Base-by-base conservation (phyloP, 2,329 filamentous ascomycete genomes). In the Sarocladium strictum region DNA sequence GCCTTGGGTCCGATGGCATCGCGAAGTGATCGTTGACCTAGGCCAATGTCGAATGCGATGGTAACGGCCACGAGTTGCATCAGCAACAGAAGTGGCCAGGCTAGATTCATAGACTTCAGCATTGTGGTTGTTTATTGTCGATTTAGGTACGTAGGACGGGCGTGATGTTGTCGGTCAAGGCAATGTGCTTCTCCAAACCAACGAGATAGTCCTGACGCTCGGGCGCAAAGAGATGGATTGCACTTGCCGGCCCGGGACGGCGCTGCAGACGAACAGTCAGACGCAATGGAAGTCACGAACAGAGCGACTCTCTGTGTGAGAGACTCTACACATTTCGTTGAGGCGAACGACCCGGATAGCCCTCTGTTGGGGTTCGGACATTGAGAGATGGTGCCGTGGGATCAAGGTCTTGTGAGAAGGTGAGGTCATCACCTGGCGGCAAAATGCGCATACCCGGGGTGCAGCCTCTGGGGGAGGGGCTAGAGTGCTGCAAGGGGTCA, bases 31-130 rank as follows among this genome's bases (percentile, higher is more conserved):
- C 55, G 53, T 52, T 60, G 58, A 11, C 27, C 27, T 3, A 43
- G 38, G 45, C 24, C 4, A 51, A 53, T 27, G 49, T 49, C 57
- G 27, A 63, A 51, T 32, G 41, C 50, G 11, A 55, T 23, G 29
- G 56, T 47, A 29, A 54, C 38, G 40, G 63, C 53, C n/a, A 56
- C 47, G 27, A 63, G 50, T n/a, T 61, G 62, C 26, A 62, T 14
- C 6, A 41, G 19, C 14, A 32, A 43, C 11, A 14, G 47, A 37
- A 33, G 37, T 14, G 21, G 27, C n/a, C 26, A 19, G n/a, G n/a
- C 23, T 12, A 53, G 37, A 33, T 32, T 29, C 41, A n/a, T 33
- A 5, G 47, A 17, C 19, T 29, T 19, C 11, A 11, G 52, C 52
- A 53, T 53, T 9, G 23, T 45, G 19, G 10, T 38, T 24, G 17